Percentiles rank a stretch among this genome's conserved stretches.
These are phyloP conservation scores for Cornus suecica DNA, from an alignment of 148 eudicot species.

Conservation along the genomic window DNA sequence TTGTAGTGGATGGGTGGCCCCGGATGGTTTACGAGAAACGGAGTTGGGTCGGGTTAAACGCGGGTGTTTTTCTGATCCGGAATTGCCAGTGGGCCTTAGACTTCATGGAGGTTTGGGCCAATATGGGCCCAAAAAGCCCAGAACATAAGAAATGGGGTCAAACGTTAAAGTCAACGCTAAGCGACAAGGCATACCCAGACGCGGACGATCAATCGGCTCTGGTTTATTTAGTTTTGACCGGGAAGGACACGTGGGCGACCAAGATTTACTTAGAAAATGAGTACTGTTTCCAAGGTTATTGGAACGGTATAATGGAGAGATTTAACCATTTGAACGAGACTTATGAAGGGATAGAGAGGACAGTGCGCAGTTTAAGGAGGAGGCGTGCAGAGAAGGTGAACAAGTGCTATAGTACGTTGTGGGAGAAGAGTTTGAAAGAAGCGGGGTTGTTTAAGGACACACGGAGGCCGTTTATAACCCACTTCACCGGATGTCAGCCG, in stretches of 20 bases:
- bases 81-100: constrained; percentile 95
- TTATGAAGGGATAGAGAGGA: constrained; percentile 35
- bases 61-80: constrained; percentile 80
- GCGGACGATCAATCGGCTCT: constrained; percentile 90
- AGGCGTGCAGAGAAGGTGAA: constrained; percentile 68
- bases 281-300: constrained; percentile 77
- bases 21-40: constrained; percentile 36
- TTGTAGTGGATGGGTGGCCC: constrained; percentile 76
- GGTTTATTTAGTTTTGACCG: constrained; percentile 57
- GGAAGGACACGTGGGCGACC: constrained; percentile 55
- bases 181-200: constrained; percentile 62
- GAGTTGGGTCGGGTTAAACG: constrained; percentile 86
- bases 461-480: constrained; percentile 83
- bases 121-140: constrained; percentile 72
- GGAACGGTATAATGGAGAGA: constrained; percentile 62
- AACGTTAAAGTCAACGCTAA: constrained; percentile 30
- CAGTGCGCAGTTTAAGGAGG: constrained; percentile 36
- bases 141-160: constrained; percentile 71
- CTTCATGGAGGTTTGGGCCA: constrained; percentile 63
- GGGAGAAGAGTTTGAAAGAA: constrained; percentile 36
- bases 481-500: constrained; percentile 91
- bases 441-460: constrained; percentile 36
- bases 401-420: constrained; percentile 32
- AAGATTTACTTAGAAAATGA: constrained; percentile 65
- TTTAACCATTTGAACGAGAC: constrained; percentile 34